Conservation (phyloP, 1,284 basidiomycete species). For the Fomes fomentarius region DNA sequence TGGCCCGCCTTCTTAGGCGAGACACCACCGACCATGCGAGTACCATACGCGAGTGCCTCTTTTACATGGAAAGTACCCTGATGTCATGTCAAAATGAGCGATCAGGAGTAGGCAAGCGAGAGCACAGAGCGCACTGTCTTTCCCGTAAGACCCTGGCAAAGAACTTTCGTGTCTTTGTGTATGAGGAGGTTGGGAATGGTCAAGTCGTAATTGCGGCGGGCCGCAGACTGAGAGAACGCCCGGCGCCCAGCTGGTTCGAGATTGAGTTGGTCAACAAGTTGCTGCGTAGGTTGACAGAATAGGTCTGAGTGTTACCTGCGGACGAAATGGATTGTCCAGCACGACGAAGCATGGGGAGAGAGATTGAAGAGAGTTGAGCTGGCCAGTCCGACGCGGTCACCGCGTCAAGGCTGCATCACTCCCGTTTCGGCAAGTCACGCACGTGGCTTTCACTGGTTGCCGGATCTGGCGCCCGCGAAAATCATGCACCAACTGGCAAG, state of each 20-base stretch:
- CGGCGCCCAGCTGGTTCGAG: constrained; percentile 60
- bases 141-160: constrained; percentile 95
- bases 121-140: constrained; percentile 78
- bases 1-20: constrained; percentile 98
- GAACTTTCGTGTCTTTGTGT: constrained; percentile 93
- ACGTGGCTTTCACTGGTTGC: constrained; percentile 16
- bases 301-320: constrained; percentile 45
- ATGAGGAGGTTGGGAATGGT: constrained; percentile 93
- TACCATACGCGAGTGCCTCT: constrained; percentile 95
- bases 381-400: constrained; percentile 16
- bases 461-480: constrained; percentile 5
- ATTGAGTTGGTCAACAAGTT: constrained; percentile 14
- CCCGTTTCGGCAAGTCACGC: constrained; percentile 14
- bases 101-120: neutral
- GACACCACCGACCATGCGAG: constrained; percentile 97
- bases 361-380: constrained; percentile 24
- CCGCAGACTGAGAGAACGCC: constrained; percentile 77
- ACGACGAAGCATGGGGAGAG: constrained; percentile 56
- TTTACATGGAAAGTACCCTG: constrained; percentile 97
- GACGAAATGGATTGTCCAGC: constrained; percentile 57
- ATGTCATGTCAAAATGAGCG: constrained; percentile 3
- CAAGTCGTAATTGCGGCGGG: constrained; percentile 81
- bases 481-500: constrained; percentile 2
- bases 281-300: neutral
- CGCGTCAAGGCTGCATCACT: constrained; percentile 19